Conservation (phyloP, 163 green algal species). For the Scenedesmus sp. region DNA sequence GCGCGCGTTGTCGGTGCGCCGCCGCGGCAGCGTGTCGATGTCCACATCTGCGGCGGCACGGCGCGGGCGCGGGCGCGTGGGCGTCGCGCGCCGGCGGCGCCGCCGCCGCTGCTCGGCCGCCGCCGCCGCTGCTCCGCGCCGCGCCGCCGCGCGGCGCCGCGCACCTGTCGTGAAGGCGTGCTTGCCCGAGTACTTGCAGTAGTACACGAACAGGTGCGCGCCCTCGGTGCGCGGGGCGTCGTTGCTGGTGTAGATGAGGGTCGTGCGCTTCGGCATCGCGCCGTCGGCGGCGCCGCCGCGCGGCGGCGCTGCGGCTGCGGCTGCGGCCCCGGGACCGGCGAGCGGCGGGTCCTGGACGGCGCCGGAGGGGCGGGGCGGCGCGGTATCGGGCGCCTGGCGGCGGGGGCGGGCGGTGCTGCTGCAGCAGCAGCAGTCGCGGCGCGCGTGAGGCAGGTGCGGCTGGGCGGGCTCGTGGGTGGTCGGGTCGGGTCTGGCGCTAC, state of each 20-base stretch:
- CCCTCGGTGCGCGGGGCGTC: conserved; percentile 43
- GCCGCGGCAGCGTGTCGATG: conserved; percentile 63
- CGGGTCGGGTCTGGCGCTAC: not conserved
- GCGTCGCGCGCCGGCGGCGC: no score
- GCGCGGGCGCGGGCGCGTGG: not conserved
- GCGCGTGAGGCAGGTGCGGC: no score
- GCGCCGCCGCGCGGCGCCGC: not conserved
- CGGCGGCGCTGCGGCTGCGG: conserved; percentile 2
- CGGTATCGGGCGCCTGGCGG: no score
- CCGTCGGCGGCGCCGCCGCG: not conserved
- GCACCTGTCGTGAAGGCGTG: conserved; percentile 86
- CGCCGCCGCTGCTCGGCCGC: no score
- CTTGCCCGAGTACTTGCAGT: conserved; percentile 90
- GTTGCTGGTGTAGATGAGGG: conserved; percentile 68
- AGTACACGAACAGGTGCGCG: conserved; percentile 80
- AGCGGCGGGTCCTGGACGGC: no score
- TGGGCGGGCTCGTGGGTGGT: no score
- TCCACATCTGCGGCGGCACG: conserved; percentile 53
- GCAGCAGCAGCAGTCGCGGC: no score
- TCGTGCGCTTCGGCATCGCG: conserved; percentile 78
- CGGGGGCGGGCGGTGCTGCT: no score
- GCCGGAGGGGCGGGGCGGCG: no score
- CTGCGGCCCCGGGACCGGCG: no score
- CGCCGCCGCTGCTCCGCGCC: no score
- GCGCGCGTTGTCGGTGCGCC: conserved; percentile 73